Conservation (phyloP, 2,329 filamentous ascomycete species). For the Knufia petricola region DNA sequence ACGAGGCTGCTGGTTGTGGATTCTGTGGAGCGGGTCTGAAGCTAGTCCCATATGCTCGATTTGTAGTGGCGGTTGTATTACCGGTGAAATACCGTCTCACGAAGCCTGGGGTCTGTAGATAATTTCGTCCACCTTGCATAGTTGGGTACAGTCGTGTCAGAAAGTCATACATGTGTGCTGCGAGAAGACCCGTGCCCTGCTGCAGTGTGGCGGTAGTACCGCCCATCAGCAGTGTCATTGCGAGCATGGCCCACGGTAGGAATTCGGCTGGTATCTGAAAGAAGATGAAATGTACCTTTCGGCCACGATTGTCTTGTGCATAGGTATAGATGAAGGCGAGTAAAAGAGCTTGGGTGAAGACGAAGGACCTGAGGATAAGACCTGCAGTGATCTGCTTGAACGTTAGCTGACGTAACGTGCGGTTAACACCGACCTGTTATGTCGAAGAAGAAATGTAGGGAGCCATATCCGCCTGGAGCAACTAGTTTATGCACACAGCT, state of each 20-base stretch:
- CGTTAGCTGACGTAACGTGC: slow-evolving; percentile 19
- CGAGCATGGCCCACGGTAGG: slow-evolving; percentile 70
- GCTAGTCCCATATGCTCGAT: slow-evolving; percentile 52
- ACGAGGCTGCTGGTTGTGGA: neutral
- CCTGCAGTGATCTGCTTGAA: slow-evolving; percentile 34
- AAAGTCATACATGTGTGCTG: slow-evolving; percentile 87
- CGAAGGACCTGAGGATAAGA: slow-evolving; percentile 24
- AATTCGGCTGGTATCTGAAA: slow-evolving; percentile 73
- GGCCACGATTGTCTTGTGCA: slow-evolving; percentile 72
- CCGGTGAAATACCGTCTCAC: slow-evolving; percentile 57
- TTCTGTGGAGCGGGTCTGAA: slow-evolving; percentile 11
- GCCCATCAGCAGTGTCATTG: slow-evolving; percentile 60
- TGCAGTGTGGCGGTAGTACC: slow-evolving; percentile 49
- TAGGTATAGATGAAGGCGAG: slow-evolving; percentile 77
- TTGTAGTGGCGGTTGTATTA: slow-evolving; percentile 28
- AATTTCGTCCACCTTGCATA: slow-evolving; percentile 73
- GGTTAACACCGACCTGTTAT: slow-evolving; percentile 17
- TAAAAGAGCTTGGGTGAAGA: slow-evolving; percentile 52
- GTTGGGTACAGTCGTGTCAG: slow-evolving; percentile 77
- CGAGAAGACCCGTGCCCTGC: slow-evolving; percentile 68
- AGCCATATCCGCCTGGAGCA: slow-evolving; percentile 54
- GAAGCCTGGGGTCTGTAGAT: slow-evolving; percentile 63
- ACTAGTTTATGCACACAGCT: slow-evolving; percentile 44
- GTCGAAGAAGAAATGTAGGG: slow-evolving; percentile 48
- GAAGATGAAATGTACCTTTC: slow-evolving; percentile 69